These are phyloP conservation scores for Vicia villosa DNA, from an alignment of 306 rosid species.

Conservation along the genomic window DNA sequence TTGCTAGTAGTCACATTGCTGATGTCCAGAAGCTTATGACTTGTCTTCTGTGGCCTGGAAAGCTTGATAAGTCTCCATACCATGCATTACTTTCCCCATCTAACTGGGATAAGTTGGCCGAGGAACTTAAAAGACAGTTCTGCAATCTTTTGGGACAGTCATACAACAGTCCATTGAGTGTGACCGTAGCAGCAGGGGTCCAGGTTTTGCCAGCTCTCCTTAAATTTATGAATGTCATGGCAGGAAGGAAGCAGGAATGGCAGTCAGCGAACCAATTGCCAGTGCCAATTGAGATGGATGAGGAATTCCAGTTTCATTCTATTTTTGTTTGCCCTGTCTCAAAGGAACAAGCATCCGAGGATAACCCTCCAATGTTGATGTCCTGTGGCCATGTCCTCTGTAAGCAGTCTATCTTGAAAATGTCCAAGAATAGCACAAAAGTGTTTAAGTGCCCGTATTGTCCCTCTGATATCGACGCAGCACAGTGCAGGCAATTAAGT, in stretches of 20 bases:
- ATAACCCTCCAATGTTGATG: slow-evolving; percentile 93
- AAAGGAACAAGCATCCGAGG: slow-evolving; percentile 82
- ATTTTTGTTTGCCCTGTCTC: slow-evolving; percentile 96
- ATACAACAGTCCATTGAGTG: slow-evolving; percentile 76
- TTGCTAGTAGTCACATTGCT: slow-evolving; percentile 57
- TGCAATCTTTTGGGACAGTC: slow-evolving; percentile 85
- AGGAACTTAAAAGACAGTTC: slow-evolving; percentile 80
- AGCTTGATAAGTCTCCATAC: slow-evolving; percentile 81
- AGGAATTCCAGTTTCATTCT: slow-evolving; percentile 89
- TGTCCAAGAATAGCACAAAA: slow-evolving; percentile 83
- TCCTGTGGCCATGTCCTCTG: slow-evolving; percentile 93
- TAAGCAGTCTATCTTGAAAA: slow-evolving; percentile 87
- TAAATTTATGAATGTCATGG: slow-evolving; percentile 83
- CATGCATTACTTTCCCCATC: slow-evolving; percentile 55
- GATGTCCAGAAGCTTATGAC: slow-evolving; percentile 81
- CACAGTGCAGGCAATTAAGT: slow-evolving; percentile 58
- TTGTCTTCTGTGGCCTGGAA: slow-evolving; percentile 78
- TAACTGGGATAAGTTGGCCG: slow-evolving; percentile 71
- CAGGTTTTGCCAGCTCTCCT: slow-evolving; percentile 72
- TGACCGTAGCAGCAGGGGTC: slow-evolving; percentile 76
- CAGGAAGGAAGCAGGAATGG: slow-evolving; percentile 93
- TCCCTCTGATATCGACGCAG: slow-evolving; percentile 67
- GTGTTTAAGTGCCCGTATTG: slow-evolving; percentile 87
- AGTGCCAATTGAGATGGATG: slow-evolving; percentile 75
- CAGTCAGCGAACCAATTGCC: slow-evolving; percentile 81